phyloP scores from a whole-genome alignment of 1,139 yeast genomes.

The Torulaspora globosa region DNA sequence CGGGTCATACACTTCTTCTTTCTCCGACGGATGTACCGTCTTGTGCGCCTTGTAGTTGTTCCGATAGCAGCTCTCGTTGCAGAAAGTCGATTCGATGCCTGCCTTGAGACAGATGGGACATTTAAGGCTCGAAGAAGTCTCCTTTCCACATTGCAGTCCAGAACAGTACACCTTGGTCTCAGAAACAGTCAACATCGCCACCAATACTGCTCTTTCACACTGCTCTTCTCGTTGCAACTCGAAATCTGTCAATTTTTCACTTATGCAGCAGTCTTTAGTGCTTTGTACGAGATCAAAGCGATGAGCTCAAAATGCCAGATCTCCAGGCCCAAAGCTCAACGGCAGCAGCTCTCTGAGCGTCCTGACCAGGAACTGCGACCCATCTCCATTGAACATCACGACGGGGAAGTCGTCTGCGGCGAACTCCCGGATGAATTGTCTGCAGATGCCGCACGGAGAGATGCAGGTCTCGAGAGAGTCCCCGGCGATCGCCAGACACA shows the following conservation, averaged over 20 bases:
- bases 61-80: conserved; percentile 83
- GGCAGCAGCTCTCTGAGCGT: conserved; percentile 70
- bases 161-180: conserved; percentile 45
- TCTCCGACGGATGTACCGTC: conserved; percentile 44
- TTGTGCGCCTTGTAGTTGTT: conserved; percentile 63
- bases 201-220: not conserved
- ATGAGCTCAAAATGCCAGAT: conserved; percentile 35
- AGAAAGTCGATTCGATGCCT: conserved; percentile 60
- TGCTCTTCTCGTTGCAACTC: conserved; percentile 1
- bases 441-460: conserved; percentile 91
- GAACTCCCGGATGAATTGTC: conserved; percentile 84
- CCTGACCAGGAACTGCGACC: conserved; percentile 42
- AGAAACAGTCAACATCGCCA: conserved; percentile 3
- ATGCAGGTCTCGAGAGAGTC: conserved; percentile 56
- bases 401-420: conserved; percentile 46
- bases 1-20: conserved; percentile 64
- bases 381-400: conserved; percentile 57
- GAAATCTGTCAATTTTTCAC: conserved; percentile 6
- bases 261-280: conserved; percentile 2
- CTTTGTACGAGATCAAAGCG: not conserved
- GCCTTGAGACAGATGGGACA: conserved; percentile 90
- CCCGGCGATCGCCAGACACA: conserved; percentile 54
- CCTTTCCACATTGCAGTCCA: conserved; percentile 80
- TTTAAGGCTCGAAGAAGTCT: conserved; percentile 67
- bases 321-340: conserved; percentile 80